phyloP scores from a whole-genome alignment of 768 basidiomycete species.

The Kwoniella europaea region DNA sequence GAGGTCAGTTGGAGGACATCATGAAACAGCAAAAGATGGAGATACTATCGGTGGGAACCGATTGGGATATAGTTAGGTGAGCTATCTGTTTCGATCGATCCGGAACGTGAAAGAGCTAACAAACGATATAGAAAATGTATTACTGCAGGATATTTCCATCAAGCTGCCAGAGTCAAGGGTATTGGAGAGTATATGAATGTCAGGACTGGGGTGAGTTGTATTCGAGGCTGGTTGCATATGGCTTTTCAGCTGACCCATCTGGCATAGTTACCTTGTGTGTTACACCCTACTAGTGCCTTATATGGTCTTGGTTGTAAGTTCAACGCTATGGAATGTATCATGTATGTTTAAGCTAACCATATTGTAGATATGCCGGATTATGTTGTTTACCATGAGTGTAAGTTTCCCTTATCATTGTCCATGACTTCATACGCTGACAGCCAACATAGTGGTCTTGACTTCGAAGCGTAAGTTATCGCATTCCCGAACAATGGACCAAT shows the following conservation, averaged over 20 bases:
- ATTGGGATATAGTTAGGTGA: constrained; percentile 85
- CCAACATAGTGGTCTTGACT: constrained; percentile 71
- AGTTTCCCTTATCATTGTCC: constrained; percentile 18
- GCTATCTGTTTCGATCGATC: constrained; percentile 15
- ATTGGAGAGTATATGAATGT: constrained; percentile 99
- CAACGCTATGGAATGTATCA: not conserved
- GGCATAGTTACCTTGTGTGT: constrained; percentile 75
- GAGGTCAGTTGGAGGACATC: constrained; percentile 94
- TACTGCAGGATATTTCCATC: constrained; percentile 97
- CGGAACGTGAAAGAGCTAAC: constrained; percentile 1
- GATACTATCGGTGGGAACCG: constrained; percentile 85
- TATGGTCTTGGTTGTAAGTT: constrained; percentile 87
- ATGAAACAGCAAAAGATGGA: constrained; percentile 99
- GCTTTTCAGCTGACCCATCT: not conserved
- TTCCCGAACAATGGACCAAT: not conserved
- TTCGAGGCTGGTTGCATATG: too few species aligned
- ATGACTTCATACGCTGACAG: constrained; percentile 25
- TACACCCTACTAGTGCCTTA: constrained; percentile 95
- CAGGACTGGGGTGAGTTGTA: constrained; percentile 68
- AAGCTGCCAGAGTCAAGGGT: constrained; percentile 96
- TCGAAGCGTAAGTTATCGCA: constrained; percentile 66
- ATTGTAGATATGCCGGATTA: constrained; percentile 86
- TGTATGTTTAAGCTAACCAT: constrained; percentile 28
- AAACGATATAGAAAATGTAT: constrained; percentile 78
- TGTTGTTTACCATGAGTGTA: constrained; percentile 88